phyloP scores from a whole-genome alignment of 2,329 filamentous ascomycete species.

The Aspergillus quadricinctus region DNA sequence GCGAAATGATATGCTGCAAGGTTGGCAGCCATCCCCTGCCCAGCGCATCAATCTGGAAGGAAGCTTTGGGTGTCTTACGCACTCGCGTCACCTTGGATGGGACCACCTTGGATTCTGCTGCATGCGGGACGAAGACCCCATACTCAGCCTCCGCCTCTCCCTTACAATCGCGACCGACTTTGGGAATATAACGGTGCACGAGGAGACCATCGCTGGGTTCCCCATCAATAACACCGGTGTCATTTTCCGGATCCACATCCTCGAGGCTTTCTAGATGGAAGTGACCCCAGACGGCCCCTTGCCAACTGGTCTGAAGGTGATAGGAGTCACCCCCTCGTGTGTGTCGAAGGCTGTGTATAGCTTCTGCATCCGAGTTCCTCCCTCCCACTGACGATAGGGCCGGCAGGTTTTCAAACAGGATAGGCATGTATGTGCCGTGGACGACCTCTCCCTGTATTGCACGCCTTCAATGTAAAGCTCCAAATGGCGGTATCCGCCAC shows the following conservation, averaged over 20 bases:
- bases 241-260: constrained; percentile 18
- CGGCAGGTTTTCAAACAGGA: constrained; percentile 57
- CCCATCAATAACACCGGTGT: constrained; percentile 15
- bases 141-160: constrained; percentile 55
- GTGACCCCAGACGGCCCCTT: constrained; percentile 39
- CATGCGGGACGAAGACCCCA: constrained; percentile 37
- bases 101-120: constrained; percentile 31
- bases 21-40: constrained; percentile 57
- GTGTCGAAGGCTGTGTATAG: constrained; percentile 51
- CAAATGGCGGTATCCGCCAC: constrained; percentile 54
- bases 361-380: constrained; percentile 63
- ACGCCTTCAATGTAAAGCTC: constrained; percentile 62
- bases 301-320: constrained; percentile 40
- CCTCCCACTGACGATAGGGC: constrained; percentile 57
- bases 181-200: constrained; percentile 56
- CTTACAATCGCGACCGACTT: constrained; percentile 45
- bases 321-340: constrained; percentile 33
- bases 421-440: constrained; percentile 51
- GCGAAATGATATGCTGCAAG: constrained; percentile 53
- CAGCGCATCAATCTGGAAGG: constrained; percentile 45
- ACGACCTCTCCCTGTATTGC: constrained; percentile 50
- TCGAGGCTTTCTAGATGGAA: constrained; percentile 36
- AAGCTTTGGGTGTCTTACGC: constrained; percentile 35
- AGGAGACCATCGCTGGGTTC: constrained; percentile 47
- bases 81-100: constrained; percentile 20